These are phyloP conservation scores for Colletotrichum nymphaeae DNA, from an alignment of 2,329 filamentous ascomycete genomes.

Conservation along the genomic window DNA sequence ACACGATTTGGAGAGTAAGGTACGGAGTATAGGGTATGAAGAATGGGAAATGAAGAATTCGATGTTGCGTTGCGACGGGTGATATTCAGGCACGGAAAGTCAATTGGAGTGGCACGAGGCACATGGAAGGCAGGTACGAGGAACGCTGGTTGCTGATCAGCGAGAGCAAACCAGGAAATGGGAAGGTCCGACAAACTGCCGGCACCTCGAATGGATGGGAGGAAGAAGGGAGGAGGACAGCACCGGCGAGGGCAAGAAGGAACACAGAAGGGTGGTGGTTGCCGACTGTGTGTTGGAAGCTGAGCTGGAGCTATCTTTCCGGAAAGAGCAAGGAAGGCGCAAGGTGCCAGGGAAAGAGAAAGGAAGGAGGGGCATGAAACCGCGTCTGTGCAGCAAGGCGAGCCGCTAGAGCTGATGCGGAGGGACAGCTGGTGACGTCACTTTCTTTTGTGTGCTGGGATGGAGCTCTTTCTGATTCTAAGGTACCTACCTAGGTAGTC, in stretches of 20 bases:
- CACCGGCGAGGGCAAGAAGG: background rate
- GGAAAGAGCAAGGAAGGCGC: background rate
- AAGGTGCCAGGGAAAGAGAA: background rate
- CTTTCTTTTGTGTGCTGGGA: background rate
- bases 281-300: background rate
- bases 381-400: slow-evolving; percentile 13
- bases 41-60: background rate
- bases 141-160: slow-evolving; percentile 9
- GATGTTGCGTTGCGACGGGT: background rate
- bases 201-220: too few relatives aligned
- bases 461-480: slow-evolving; percentile 24
- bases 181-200: background rate
- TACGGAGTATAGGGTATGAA: too few relatives aligned
- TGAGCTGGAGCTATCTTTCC: background rate
- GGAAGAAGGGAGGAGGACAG: background rate
- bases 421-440: slow-evolving; percentile 19
- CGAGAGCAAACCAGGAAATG: background rate
- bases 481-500: background rate
- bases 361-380: slow-evolving; percentile 29
- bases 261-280: background rate
- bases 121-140: background rate
- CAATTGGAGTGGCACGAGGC: slow-evolving; percentile 6
- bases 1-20: too few relatives aligned
- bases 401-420: slow-evolving; percentile 11
- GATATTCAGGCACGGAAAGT: slow-evolving; percentile 30